Evolutionary conservation across 495 filamentous ascomycete genomes (phyloP).

Genomic region (Neurospora sp.): DNA sequence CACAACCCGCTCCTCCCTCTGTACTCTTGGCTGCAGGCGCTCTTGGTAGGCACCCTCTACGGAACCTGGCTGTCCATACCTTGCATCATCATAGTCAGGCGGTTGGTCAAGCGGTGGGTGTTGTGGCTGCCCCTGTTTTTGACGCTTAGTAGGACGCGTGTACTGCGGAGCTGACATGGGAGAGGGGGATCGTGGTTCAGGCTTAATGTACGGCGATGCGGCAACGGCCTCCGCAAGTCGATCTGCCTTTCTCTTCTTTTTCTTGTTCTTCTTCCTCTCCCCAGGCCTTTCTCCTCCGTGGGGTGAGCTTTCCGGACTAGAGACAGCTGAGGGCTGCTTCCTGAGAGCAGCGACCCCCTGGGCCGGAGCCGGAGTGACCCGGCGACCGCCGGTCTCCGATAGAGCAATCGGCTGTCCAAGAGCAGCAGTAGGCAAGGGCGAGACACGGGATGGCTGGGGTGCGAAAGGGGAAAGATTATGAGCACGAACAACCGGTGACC

Average conservation of each 20-base stretch:
- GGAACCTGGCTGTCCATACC: conserved; percentile 19
- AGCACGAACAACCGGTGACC: conserved; percentile 29
- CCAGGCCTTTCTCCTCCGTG: conserved; percentile 28
- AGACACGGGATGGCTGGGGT: conserved; percentile 73
- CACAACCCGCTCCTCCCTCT: conserved; percentile 17
- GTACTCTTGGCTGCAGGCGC: conserved; percentile 11
- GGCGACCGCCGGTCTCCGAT: conserved; percentile 18
- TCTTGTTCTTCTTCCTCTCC: conserved; percentile 40
- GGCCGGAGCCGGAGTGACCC: conserved; percentile 35
- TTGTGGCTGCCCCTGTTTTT: conserved; percentile 40
- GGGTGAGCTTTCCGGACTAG: conserved; percentile 43
- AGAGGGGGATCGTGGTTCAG: conserved; percentile 77
- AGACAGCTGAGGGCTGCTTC: conserved; percentile 28
- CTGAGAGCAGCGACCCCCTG: conserved; percentile 39
- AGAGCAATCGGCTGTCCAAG: conserved; percentile 46
- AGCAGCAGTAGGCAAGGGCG: conserved; percentile 53
- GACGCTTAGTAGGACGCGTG: conserved; percentile 39
- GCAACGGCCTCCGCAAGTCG: conserved; percentile 24
- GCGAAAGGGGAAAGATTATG: conserved; percentile 60
- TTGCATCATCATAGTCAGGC: conserved; percentile 33
- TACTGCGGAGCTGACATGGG: conserved; percentile 49
- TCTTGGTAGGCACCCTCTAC: conserved; percentile 17
- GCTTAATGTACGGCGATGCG: conserved; percentile 61
- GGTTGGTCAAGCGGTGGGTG: conserved; percentile 25
- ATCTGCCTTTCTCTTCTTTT: conserved; percentile 41